These are phyloP conservation scores for sunflower (Helianthus annuus) DNA, from an alignment of 129 eudicot species.

Conservation along the genomic window HanXRQr2.0-SUNRISE NC_035442.2:175009277-175009776, in stretches of 20 bases:
- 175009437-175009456: neutral
- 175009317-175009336: too few relatives aligned
- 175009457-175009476: neutral
- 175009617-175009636: conserved; percentile 5
- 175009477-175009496: neutral
- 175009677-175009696: conserved; percentile 22
- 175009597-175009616: conserved; percentile 31
- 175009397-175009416: conserved; percentile 6
- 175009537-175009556: neutral
- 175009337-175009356: too few relatives aligned
- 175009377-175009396: conserved; percentile 13
- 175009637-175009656: conserved; percentile 20
- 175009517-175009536: conserved; percentile 8
- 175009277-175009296: neutral
- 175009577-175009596: neutral
- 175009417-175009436: conserved; percentile 15
- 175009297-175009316: neutral
- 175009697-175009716: conserved; percentile 33
- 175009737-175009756: neutral
- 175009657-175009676: conserved; percentile 33
- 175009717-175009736: neutral
- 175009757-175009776: neutral
- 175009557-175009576: too few relatives aligned
- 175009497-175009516: conserved; percentile 2
- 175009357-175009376: too few relatives aligned